A percentile compares a stretch with the other conserved stretches of the same genome.
Conservation (phyloP, 2,329 filamentous ascomycete genomes). For the Alternaria alternata region DNA sequence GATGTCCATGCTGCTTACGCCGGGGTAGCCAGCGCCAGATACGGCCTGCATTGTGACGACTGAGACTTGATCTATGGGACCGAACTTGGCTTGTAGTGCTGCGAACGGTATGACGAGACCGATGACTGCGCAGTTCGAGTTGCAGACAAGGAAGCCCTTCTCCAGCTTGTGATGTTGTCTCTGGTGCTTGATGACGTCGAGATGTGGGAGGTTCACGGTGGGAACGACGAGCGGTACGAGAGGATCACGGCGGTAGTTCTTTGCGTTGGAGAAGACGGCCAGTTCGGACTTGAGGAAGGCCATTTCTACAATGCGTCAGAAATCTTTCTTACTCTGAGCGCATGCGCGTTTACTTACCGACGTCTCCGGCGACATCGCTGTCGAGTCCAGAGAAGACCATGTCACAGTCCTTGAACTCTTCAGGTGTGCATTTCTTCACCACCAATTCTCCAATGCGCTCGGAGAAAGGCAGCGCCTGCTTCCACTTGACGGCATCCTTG, state of each 20-base stretch:
- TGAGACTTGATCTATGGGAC: constrained; percentile 76
- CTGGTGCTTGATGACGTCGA: constrained; percentile 90
- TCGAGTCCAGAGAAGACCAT: constrained; percentile 93
- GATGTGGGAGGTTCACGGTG: constrained; percentile 89
- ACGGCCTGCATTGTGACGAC: constrained; percentile 96
- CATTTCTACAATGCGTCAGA: constrained; percentile 65
- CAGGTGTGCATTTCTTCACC: constrained; percentile 83
- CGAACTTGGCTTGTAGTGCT: constrained; percentile 85
- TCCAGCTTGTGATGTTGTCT: constrained; percentile 73
- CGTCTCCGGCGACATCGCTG: constrained; percentile 88
- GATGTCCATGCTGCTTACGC: constrained; percentile 91
- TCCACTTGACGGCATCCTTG: constrained; percentile 93
- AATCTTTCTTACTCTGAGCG: not conserved
- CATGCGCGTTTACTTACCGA: constrained; percentile 67
- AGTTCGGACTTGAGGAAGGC: constrained; percentile 89
- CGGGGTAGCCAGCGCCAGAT: constrained; percentile 89
- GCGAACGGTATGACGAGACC: constrained; percentile 95
- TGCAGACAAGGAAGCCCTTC: constrained; percentile 94
- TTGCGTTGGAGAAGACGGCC: constrained; percentile 95
- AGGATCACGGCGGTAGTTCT: constrained; percentile 93
- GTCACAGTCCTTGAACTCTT: constrained; percentile 88
- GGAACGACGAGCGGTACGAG: constrained; percentile 93
- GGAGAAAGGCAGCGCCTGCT: constrained; percentile 86
- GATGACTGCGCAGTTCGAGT: constrained; percentile 98
- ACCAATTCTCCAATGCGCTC: constrained; percentile 78